Conservation (phyloP, 371 early-diverging fungal genomes). For the Capillidium heterosporum region DNA sequence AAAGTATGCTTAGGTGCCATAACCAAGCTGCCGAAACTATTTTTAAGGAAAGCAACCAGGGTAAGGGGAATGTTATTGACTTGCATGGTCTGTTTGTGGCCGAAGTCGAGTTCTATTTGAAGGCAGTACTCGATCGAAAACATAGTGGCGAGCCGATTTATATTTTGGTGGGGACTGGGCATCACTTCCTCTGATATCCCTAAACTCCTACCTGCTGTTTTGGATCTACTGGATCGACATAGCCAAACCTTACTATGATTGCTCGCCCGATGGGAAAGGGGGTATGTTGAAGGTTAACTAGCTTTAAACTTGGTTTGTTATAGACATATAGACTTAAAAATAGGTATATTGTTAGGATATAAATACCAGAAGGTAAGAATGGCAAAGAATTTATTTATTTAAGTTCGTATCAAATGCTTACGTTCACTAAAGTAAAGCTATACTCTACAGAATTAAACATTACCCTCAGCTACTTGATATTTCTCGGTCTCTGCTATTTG, state of each 20-base stretch:
- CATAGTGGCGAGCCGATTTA: constrained; percentile 19
- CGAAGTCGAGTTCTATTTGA: constrained; percentile 27
- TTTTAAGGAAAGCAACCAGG: constrained; percentile 22
- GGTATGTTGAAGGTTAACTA: constrained; percentile 6
- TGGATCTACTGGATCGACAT: constrained; percentile 17
- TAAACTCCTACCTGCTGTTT: constrained; percentile 16
- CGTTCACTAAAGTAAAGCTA: no score
- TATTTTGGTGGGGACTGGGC: constrained; percentile 28
- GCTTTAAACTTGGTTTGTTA: no score
- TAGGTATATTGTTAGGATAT: no score
- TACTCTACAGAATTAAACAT: no score
- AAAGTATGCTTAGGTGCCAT: constrained; percentile 34
- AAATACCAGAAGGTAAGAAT: no score
- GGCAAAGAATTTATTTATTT: no score
- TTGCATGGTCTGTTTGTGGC: constrained; percentile 39
- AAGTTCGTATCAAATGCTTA: no score
- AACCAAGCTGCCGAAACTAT: constrained; percentile 32
- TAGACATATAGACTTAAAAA: no score
- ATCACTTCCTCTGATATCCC: constrained; percentile 16
- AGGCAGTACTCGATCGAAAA: constrained; percentile 22
- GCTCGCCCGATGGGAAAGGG: constrained; percentile 6
- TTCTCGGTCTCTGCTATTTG: no score
- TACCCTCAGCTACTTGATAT: no score
- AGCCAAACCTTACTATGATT: constrained; percentile 9
- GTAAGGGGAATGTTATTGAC: constrained; percentile 24